phyloP scores from a whole-genome alignment of 2,329 filamentous ascomycete genomes.

The Trichoderma polysporum region DNA sequence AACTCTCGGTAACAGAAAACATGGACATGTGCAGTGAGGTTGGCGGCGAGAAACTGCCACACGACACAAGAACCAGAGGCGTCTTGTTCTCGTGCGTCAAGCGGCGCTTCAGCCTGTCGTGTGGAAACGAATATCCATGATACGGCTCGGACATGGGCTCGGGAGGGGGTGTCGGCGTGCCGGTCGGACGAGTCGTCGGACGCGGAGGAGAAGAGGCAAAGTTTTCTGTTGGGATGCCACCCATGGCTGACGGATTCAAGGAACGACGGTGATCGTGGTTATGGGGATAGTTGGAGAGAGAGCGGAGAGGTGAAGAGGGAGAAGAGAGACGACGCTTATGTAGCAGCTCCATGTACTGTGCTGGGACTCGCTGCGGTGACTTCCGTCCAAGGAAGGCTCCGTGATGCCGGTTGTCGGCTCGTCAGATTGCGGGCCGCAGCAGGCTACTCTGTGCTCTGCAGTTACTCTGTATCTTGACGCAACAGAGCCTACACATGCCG shows the following conservation, averaged over 20 bases:
- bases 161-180: slow-evolving; percentile 17
- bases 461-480: background rate
- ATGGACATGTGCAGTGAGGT: slow-evolving; percentile 76
- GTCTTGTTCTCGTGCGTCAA: slow-evolving; percentile 55
- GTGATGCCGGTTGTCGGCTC: slow-evolving; percentile 17
- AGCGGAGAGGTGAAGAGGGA: background rate
- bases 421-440: slow-evolving; percentile 13
- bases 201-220: slow-evolving; percentile 14
- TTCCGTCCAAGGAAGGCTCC: slow-evolving; percentile 11
- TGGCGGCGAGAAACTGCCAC: slow-evolving; percentile 69
- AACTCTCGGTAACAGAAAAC: slow-evolving; percentile 81
- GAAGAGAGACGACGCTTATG: slow-evolving; percentile 5
- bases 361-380: background rate
- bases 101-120: slow-evolving; percentile 52
- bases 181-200: background rate
- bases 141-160: slow-evolving; percentile 17
- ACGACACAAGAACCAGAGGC: slow-evolving; percentile 66
- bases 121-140: slow-evolving; percentile 55
- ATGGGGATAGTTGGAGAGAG: background rate
- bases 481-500: background rate
- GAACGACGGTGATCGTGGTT: background rate
- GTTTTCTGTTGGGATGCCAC: background rate
- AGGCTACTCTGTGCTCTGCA: background rate
- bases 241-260: background rate
- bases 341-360: slow-evolving; percentile 6